Percentiles rank a stretch among this genome's conserved stretches.
These are phyloP conservation scores for Lonicera japonica DNA, from an alignment of 129 eudicot genomes.

Conservation along the genomic window DNA sequence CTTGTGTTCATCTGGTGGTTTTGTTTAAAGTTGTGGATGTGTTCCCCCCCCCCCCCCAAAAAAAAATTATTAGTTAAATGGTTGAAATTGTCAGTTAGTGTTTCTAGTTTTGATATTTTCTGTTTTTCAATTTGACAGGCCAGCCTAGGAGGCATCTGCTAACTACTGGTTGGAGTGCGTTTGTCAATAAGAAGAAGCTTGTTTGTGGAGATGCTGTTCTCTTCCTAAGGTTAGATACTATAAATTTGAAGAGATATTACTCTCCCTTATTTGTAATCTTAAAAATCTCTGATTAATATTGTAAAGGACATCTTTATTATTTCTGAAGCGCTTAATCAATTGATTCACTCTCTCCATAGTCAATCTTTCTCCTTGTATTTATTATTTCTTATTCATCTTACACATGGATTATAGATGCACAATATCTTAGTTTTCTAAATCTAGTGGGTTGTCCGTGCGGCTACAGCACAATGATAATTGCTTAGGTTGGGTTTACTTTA, in stretches of 20 bases:
- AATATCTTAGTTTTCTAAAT: no score
- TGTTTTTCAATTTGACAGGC: constrained; percentile 38
- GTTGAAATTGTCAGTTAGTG: not conserved
- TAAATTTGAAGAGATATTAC: not conserved
- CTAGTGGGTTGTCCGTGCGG: no score
- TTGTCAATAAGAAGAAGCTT: constrained; percentile 92
- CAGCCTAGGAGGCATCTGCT: constrained; percentile 96
- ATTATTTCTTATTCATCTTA: not conserved
- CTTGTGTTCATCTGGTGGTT: not conserved
- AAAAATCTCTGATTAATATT: not conserved
- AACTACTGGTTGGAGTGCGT: constrained; percentile 98
- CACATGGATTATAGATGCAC: no score
- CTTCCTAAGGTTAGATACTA: constrained; percentile 55
- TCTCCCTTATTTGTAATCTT: not conserved
- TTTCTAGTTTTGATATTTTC: not conserved
- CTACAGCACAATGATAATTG: no score
- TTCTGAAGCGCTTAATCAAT: no score
- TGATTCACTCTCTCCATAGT: not conserved
- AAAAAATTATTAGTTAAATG: not conserved
- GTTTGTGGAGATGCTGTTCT: constrained; percentile 97
- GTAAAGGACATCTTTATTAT: not conserved
- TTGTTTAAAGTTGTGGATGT: not conserved
- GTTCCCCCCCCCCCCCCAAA: no score
- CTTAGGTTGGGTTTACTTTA: no score
- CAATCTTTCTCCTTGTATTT: not conserved